A percentile compares a stretch with the other conserved stretches of the same genome.
Evolutionary conservation across 306 rosid genomes (phyloP).

Genomic region (Alnus glutinosa): DNA sequence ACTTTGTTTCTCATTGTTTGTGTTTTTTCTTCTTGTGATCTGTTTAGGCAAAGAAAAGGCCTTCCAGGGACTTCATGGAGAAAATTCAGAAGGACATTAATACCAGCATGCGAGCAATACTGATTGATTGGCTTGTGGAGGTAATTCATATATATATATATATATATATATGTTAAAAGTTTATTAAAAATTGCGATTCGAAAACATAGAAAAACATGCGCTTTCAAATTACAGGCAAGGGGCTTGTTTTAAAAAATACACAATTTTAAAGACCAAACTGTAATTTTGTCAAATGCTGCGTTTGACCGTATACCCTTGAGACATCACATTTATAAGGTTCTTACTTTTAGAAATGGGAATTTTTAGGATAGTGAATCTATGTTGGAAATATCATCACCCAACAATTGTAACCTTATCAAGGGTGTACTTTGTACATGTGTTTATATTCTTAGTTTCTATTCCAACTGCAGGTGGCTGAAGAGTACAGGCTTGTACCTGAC

Average conservation of each 20-base stretch:
- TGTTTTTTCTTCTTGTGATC: background rate
- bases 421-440: background rate
- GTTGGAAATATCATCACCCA: background rate
- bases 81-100: slow-evolving; percentile 79
- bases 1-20: background rate
- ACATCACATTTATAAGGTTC: background rate
- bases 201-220: no score
- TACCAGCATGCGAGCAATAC: slow-evolving; percentile 83
- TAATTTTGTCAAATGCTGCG: no score
- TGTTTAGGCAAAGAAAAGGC: slow-evolving; percentile 81
- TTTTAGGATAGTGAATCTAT: background rate
- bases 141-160: slow-evolving; percentile 39
- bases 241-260: no score
- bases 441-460: slow-evolving; percentile 22
- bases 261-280: no score
- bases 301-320: no score
- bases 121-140: slow-evolving; percentile 98
- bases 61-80: slow-evolving; percentile 85
- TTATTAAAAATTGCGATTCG: no score
- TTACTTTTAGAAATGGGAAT: background rate
- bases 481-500: slow-evolving; percentile 94
- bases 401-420: background rate
- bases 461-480: slow-evolving; percentile 85
- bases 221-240: no score
- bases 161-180: no score